Base-by-base conservation (phyloP, 2,329 filamentous ascomycete genomes). In the Chaetothyriales sp. region DNA sequence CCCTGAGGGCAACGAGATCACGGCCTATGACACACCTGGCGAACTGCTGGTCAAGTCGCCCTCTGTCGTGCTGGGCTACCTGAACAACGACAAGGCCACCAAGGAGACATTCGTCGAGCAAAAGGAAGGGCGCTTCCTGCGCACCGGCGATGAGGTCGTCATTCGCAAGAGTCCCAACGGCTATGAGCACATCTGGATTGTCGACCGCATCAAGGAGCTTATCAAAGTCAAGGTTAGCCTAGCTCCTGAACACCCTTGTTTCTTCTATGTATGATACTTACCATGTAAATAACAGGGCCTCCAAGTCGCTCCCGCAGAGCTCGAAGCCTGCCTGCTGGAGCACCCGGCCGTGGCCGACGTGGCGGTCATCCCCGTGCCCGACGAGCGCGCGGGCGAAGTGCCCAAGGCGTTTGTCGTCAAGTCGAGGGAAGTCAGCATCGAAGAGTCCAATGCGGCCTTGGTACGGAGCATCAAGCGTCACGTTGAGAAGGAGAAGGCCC, bases 31-130 rank as follows among this genome's bases (percentile, higher is more conserved):
- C 54, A 78, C 80, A 45, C 84, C 83, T 0, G 89, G 89, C 36
- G 89, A 95, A 66, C 75, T 95, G 12, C 73, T 86, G 18, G 77
- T 94, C 19, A 84, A 86, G 63, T 79, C 79, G 0, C 88, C 87
- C 0, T 81, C 81, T 1, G 78, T 93, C 1, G 80, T 84, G 0
- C 67, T 95, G 0, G 89, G 89, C 1, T 95, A 95, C 59, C 70
- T 94, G 49, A 84, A 93, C 68, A 94, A 95, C 62, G 80, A 84
- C 44, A 82, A 84, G 61, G 87, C 89, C 2, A 93, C 81, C 18
- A 73, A 76, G 48, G 86, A 93, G 63, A 92, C 88, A 0, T 95
- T 87, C 61, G 56, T 61, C 5, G 81, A 88, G 57, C 73, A 74
- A n/a, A 63, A 68, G 12, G 80, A 80, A 8, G 60, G 60, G 8